Base-by-base conservation (phyloP, 2,329 filamentous ascomycete species). In the Microascus cirrosus region DNA sequence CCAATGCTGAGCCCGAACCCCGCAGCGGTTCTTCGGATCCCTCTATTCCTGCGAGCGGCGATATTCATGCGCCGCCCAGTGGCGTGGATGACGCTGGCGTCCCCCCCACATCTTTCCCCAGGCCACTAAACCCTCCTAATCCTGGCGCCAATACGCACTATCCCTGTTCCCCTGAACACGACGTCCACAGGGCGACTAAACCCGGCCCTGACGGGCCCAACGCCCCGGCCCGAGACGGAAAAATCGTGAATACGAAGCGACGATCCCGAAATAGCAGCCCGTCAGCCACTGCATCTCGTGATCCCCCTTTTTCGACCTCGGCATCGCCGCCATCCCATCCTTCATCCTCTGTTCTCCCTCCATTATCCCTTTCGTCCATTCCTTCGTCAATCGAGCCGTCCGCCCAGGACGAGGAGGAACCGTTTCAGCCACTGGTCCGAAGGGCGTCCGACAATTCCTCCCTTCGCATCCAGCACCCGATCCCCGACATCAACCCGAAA, bases 401-500 rank as follows among this genome's bases (percentile, higher is more conserved):
- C 22, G 61, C 63, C 54, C 59, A 64, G 45, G 56, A 58, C n/a
- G 50, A 20, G 11, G 20, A 32, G 11, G 15, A 32, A 34, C 59
- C 55, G 0, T 67, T 71, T 42, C 68, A 74, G 54, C 74, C 78
- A 60, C 74, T 81, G 60, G 67, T 80, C 55, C 73, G 77, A 45
- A 76, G 76, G 12, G 71, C 73, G 2, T 77, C 74, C 58, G 65
- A 73, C 58, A 76, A 69, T 61, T 73, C 71, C 57, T 71, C 71
- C 55, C 70, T 75, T 15, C 70, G 71, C 34, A 70, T 84, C 53
- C 74, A 74, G 61, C 83, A 86, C 66, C 84, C 83, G 34, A 77
- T 77, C 2, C 83, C 85, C 57, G 84, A 87, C 66, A 72, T 82
- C 54, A 81, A 81, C 66, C 77, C 77, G 55, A 77, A 84, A 58